Evolutionary conservation across 1,139 yeast genomes (phyloP), one percentile per base, ranked within the genome.

Genomic region (Citeromyces hawaiiensis): DNA sequence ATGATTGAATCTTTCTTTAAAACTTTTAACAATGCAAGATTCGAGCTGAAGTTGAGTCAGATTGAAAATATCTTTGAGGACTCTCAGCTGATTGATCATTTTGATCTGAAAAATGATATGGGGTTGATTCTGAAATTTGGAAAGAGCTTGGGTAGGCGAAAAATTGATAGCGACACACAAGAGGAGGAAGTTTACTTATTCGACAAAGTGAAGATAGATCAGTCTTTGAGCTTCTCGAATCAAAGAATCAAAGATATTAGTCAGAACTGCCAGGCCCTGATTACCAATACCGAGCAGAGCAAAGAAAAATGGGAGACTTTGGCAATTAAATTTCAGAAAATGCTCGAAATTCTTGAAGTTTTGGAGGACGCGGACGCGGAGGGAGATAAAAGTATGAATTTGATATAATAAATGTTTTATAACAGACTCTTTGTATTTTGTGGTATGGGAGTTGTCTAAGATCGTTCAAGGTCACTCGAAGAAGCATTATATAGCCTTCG

Each of bases 371-470:
- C 27, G 8, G 23, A 32, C 14, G 16, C 36, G 11, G 15, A n/a
- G 29, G 13, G 13, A 23, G 19, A 25, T 27, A 18, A 25, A 33
- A 35, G 13, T 14, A 18, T 38, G 44, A 59, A 55, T 43, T 60
- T 56, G 36, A 67, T 57, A 9, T 18, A 32, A 32, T 32, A 32
- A 5, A 19, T 7, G 15, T 30, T 30, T 30, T 4, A 30, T 4
- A 4, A 14, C 4, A 30, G 17, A 11, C 30, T 27, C n/a, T n/a
- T n/a, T n/a, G n/a, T n/a, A n/a, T n/a, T n/a, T n/a, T n/a, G n/a
- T n/a, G n/a, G n/a, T n/a, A n/a, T n/a, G n/a, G n/a, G n/a, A n/a
- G n/a, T n/a, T n/a, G n/a, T n/a, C n/a, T n/a, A n/a, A n/a, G n/a
- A n/a, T n/a, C n/a, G n/a, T n/a, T n/a, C n/a, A n/a, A n/a, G n/a